phyloP scores from a whole-genome alignment of 2,329 filamentous ascomycete species.

The Penicillium sp. region DNA sequence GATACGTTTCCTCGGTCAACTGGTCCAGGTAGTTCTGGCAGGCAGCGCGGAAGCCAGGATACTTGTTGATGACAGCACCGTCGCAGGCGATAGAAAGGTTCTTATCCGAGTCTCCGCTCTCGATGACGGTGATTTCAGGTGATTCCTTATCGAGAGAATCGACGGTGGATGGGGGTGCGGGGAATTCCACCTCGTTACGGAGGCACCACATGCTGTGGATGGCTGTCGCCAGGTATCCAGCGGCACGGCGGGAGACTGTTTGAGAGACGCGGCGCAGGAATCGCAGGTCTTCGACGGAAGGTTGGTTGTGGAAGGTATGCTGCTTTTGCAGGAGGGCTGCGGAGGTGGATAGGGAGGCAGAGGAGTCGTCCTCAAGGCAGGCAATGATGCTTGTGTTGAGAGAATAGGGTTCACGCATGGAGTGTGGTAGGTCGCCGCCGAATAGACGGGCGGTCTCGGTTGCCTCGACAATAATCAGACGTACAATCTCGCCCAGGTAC shows the following conservation, averaged over 20 bases:
- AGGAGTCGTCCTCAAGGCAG: conserved; percentile 52
- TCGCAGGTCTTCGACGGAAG: conserved; percentile 50
- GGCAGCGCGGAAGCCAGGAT: conserved; percentile 47
- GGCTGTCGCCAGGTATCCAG: conserved; percentile 61
- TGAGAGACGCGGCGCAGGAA: conserved; percentile 55
- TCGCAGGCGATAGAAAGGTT: conserved; percentile 51
- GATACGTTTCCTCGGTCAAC: conserved; percentile 34
- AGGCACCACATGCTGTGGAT: conserved; percentile 62
- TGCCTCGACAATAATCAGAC: conserved; percentile 60
- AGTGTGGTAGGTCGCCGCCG: conserved; percentile 55
- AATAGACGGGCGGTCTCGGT: conserved; percentile 57
- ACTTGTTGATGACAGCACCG: conserved; percentile 53
- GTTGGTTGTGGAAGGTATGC: conserved; percentile 49
- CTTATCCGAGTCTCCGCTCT: conserved; percentile 29
- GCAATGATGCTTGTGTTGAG: conserved; percentile 60
- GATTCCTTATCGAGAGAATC: conserved; percentile 27
- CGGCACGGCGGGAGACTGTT: conserved; percentile 57
- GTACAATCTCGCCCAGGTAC: conserved; percentile 63
- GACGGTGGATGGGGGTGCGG: conserved; percentile 19
- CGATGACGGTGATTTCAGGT: conserved; percentile 36
- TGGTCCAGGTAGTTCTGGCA: conserved; percentile 46
- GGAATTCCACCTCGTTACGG: conserved; percentile 50
- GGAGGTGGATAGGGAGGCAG: conserved; percentile 38
- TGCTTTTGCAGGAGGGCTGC: conserved; percentile 50
- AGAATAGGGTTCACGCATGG: conserved; percentile 55